Evolutionary conservation across 495 filamentous ascomycete genomes (phyloP), one percentile per base, ranked within the genome.

Genomic region (Penicillium manginii): DNA sequence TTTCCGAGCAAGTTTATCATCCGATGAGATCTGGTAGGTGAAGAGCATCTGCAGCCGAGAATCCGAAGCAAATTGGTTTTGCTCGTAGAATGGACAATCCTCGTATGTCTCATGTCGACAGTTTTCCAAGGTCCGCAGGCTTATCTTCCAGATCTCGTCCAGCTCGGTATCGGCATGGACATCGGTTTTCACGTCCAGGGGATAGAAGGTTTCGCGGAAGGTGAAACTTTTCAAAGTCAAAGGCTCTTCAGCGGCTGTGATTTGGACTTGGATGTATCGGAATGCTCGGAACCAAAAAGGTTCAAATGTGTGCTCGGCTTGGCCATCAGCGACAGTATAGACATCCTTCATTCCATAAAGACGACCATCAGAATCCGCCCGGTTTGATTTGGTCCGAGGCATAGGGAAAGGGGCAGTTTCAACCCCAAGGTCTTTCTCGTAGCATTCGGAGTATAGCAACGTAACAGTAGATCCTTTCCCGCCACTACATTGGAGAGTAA

Each of bases 81-180:
- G 70, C 51, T 73, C 70, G 54, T 73, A 70, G 60, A 67, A 70
- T 7, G 67, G 69, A 32, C 70, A 70, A 52, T 73, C 70, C 10
- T 67, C 63, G 56, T 64, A 73, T 21, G 65, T 66, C 39, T 73
- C 67, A 40, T 70, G 67, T 54, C 63, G 61, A 60, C 67, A 70
- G 51, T 65, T 64, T 12, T 52, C 46, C 3, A 70, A 51, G 11
- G 70, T 73, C 6, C 48, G 51, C 2, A 70, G 35, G 46, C 67
- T 68, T 32, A 65, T 64, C 15, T 63, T 56, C 70, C 70, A 73
- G 31, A 66, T 59, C 9, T 54, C 55, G 46, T 54, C 31, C 1
- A 57, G 46, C 19, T 58, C 60, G 12, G 42, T 23, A 10, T 35
- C 22, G n/a, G 61, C 46, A 10, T 58, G 42, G 18, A 69, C 26